phyloP scores from a whole-genome alignment of 768 basidiomycete species.

The Mycena chlorophos region DNA sequence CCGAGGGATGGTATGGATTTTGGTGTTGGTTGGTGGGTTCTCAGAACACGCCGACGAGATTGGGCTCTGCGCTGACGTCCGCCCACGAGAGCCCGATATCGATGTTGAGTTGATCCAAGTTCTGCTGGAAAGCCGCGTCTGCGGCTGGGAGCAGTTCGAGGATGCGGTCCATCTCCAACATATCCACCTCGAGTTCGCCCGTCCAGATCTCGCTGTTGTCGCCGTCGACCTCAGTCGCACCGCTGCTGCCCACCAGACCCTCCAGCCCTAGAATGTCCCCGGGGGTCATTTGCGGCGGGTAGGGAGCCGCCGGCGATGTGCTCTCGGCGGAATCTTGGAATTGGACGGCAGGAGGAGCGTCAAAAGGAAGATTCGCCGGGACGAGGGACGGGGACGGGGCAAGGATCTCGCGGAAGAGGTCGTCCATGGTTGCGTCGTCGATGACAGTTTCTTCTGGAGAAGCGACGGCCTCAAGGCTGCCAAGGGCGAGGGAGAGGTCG shows the following conservation, averaged over 20 bases:
- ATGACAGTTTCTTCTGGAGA: conserved; percentile 29
- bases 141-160: conserved; percentile 19
- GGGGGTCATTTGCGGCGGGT: conserved; percentile 25
- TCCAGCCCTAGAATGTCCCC: conserved; percentile 21
- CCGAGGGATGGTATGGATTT: conserved; percentile 3
- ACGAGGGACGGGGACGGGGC: conserved; percentile 43
- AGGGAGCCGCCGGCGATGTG: conserved; percentile 25
- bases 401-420: conserved; percentile 70
- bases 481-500: conserved; percentile 35
- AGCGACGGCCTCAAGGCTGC: conserved; percentile 24
- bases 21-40: conserved; percentile 13
- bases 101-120: conserved; percentile 18
- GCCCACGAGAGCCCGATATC: conserved; percentile 15
- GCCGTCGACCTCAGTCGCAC: conserved; percentile 11
- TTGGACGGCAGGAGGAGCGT: conserved; percentile 21
- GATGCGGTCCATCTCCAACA: conserved; percentile 24
- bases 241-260: conserved; percentile 14
- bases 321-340: conserved; percentile 22
- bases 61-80: conserved; percentile 12
- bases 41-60: conserved; percentile 20
- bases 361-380: conserved; percentile 34
- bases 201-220: conserved; percentile 12
- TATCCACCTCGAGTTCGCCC: conserved; percentile 20
- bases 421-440: conserved; percentile 67
- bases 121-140: conserved; percentile 14